Evolutionary conservation across 1,139 yeast genomes (phyloP).

Genomic region (Debaryomyces udenii): DNA sequence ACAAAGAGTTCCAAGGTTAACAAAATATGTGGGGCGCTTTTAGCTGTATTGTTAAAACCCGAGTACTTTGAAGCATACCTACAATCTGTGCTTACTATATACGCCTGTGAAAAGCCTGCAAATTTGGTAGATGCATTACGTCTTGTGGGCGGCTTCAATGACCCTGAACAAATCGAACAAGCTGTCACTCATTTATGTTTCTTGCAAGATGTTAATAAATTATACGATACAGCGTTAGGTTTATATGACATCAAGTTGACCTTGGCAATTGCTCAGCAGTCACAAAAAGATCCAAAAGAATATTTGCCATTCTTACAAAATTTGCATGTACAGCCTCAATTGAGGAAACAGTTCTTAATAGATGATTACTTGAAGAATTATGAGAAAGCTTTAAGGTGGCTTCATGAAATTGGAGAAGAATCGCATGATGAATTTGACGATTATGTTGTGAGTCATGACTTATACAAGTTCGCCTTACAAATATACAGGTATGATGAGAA

Average conservation of each 20-base stretch:
- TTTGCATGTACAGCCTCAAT: conserved; percentile 65
- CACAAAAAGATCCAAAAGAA: conserved; percentile 97
- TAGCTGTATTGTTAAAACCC: conserved; percentile 57
- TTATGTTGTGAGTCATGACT: conserved; percentile 72
- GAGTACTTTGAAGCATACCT: conserved; percentile 60
- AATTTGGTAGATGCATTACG: conserved; percentile 73
- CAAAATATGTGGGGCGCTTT: conserved; percentile 70
- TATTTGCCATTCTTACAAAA: conserved; percentile 89
- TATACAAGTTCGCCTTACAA: conserved; percentile 70
- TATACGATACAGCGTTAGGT: conserved; percentile 80
- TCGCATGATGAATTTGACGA: conserved; percentile 64
- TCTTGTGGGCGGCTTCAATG: conserved; percentile 54
- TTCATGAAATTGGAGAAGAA: conserved; percentile 53
- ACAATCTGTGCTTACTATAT: conserved; percentile 86
- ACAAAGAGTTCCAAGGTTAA: conserved; percentile 66
- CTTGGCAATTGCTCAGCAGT: conserved; percentile 86
- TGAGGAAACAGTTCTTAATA: conserved; percentile 72
- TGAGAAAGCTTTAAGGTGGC: conserved; percentile 68
- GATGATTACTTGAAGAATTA: conserved; percentile 75
- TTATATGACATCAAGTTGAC: conserved; percentile 82
- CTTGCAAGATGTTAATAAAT: conserved; percentile 82
- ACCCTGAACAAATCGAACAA: conserved; percentile 57
- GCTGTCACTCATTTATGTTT: conserved; percentile 84
- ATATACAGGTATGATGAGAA: conserved; percentile 61
- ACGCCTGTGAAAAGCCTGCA: conserved; percentile 90